Conservation (phyloP, 2,329 filamentous ascomycete species). For the Neofusicoccum sp. region DNA sequence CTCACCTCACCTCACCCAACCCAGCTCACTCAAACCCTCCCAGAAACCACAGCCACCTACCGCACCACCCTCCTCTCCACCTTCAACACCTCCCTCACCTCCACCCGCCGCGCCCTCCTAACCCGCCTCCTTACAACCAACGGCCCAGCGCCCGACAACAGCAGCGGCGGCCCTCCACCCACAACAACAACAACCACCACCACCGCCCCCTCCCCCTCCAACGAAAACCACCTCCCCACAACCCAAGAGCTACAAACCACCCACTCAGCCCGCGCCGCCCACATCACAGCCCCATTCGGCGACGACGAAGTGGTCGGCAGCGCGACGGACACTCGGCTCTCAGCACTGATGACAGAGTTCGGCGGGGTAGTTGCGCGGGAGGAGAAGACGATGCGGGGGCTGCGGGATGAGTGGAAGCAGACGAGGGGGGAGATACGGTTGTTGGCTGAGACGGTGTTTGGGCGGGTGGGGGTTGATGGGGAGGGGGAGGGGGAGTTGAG, state of each 20-base stretch:
- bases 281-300: constrained; percentile 30
- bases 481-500: constrained; percentile 27
- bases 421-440: constrained; percentile 33
- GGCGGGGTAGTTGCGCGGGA: constrained; percentile 27
- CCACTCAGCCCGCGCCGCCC: constrained; percentile 26
- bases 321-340: constrained; percentile 22
- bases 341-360: constrained; percentile 29
- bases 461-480: constrained; percentile 19
- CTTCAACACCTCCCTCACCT: constrained; percentile 26
- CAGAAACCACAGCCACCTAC: constrained; percentile 34
- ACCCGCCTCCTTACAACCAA: constrained; percentile 17
- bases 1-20: background rate
- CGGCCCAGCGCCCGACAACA: constrained; percentile 23
- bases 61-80: constrained; percentile 30
- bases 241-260: constrained; percentile 27
- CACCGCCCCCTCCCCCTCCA: constrained; percentile 28
- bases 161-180: constrained; percentile 26
- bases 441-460: background rate
- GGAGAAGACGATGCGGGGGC: constrained; percentile 26
- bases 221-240: constrained; percentile 23
- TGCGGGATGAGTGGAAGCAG: constrained; percentile 33
- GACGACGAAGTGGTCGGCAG: constrained; percentile 26
- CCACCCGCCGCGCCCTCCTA: constrained; percentile 26
- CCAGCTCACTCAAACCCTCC: background rate
- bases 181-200: constrained; percentile 28